A percentile compares a stretch with the other conserved stretches of the same genome.
phyloP scores from a whole-genome alignment of 257 asterid species.

The Nicotiana benthamiana region DNA sequence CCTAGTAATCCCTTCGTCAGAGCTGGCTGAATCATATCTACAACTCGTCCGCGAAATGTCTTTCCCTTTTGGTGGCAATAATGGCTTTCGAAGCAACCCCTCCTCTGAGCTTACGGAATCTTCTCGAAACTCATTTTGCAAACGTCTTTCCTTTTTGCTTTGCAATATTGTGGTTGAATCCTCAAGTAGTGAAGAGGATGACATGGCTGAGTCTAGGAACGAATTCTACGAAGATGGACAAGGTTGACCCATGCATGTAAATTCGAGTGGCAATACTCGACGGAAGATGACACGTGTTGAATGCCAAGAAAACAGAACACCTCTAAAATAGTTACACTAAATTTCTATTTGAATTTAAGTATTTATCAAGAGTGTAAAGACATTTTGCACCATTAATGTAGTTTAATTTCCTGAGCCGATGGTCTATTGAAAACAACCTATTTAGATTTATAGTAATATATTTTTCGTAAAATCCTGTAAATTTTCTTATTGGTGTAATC shows the following conservation, averaged over 20 bases:
- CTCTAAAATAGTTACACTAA: neutral
- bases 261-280: neutral
- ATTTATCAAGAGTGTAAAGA: too few relatives aligned
- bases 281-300: neutral
- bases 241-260: neutral
- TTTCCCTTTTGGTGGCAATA: neutral
- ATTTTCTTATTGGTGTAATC: too few relatives aligned
- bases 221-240: neutral
- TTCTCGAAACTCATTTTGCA: neutral
- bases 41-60: neutral
- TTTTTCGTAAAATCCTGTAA: too few relatives aligned
- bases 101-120: neutral
- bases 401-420: too few relatives aligned
- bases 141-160: neutral
- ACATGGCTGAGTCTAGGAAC: neutral
- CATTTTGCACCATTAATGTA: too few relatives aligned
- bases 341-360: too few relatives aligned
- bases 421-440: too few relatives aligned
- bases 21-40: neutral
- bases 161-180: neutral
- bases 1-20: constrained; percentile 61
- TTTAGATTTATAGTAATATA: too few relatives aligned
- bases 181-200: neutral
- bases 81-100: neutral
- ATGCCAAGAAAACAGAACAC: neutral